Conservation (phyloP, 2,329 filamentous ascomycete species). For the Trichoderma arundinaceum region DNA sequence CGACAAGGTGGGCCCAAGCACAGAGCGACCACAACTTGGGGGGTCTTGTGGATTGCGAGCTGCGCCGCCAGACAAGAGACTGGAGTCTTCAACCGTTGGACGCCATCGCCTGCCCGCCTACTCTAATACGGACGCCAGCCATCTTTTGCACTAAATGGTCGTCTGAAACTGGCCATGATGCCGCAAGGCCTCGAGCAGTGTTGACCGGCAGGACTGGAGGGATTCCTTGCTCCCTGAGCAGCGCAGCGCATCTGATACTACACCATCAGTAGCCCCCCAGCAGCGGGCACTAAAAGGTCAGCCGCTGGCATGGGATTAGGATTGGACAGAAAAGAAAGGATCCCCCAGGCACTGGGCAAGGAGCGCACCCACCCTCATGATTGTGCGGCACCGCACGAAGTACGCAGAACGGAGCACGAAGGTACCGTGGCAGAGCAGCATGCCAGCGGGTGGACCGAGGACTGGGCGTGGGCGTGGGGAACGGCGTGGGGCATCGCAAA, state of each 20-base stretch:
- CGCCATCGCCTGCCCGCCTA: no score
- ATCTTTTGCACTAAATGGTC: constrained; percentile 2
- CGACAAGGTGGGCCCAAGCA: background rate
- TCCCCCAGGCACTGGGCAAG: constrained; percentile 7
- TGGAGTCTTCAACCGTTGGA: no score
- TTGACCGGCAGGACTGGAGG: constrained; percentile 16
- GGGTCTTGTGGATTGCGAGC: no score
- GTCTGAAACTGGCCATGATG: background rate
- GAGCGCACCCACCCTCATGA: background rate
- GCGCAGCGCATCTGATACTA: constrained; percentile 14
- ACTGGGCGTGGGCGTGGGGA: constrained; percentile 17
- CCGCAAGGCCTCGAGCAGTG: background rate
- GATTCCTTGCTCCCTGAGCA: constrained; percentile 1
- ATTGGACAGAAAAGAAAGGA: constrained; percentile 1
- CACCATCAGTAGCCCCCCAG: background rate
- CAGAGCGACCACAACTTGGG: background rate
- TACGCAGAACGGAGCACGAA: no score
- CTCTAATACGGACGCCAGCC: background rate
- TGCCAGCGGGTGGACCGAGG: constrained; percentile 8
- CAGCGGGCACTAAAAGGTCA: constrained; percentile 31
- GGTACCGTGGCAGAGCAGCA: background rate
- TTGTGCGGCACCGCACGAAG: no score
- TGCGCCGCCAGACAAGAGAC: no score
- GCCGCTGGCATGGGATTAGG: constrained; percentile 22
- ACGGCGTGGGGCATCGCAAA: constrained; percentile 26